Evolutionary conservation across 371 early-diverging fungal species (phyloP), one percentile per base, ranked within the genome.

Genomic region (Apophysomyces trapeziformis): DNA sequence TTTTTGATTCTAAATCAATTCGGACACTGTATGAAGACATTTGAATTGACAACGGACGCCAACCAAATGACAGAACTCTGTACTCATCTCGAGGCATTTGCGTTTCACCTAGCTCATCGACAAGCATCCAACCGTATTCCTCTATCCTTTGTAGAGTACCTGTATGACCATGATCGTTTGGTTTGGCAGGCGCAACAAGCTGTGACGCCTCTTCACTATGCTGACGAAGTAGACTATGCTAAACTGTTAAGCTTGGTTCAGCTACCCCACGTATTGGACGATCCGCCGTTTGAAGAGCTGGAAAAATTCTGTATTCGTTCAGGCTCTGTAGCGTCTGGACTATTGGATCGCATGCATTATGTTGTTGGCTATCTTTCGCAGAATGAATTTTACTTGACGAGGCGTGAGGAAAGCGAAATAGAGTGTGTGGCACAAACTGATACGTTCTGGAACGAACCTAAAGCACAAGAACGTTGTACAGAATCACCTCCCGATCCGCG

Each of bases 81-180:
- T 37, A 57, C 38, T 21, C 56, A 63, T 38, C 54, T 63, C 14
- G 63, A 63, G 43, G 63, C 63, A 5, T 63, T 63, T 16, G 50
- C 63, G 4, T 63, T 56, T 21, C 50, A 63, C 39, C 41, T 63
- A 8, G 63, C 63, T 7, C 47, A 56, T 21, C 35, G 50, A 32
- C 63, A 63, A 18, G 50, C 63, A n/a, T 57, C 50, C 50, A 63
- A 63, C 35, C 56, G 63, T 50, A 63, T 63, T 12, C 63, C 63
- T 13, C 57, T 56, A 11, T 50, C 57, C 13, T 63, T 63, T 39
- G 63, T 26, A 12, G 63, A 63, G 13, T 63, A 50, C 38, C 38
- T 32, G 35, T 56, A 39, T 41, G 56, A 63, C 54, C 54, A 50
- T 21, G 21, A 21, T 8, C 18, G 21, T 9, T 26, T 50, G 5